Percentiles rank a stretch among this genome's conserved stretches.
Evolutionary conservation across 352 stramenopile species (phyloP).

Genomic region (Thalassiosira hispida): DNA sequence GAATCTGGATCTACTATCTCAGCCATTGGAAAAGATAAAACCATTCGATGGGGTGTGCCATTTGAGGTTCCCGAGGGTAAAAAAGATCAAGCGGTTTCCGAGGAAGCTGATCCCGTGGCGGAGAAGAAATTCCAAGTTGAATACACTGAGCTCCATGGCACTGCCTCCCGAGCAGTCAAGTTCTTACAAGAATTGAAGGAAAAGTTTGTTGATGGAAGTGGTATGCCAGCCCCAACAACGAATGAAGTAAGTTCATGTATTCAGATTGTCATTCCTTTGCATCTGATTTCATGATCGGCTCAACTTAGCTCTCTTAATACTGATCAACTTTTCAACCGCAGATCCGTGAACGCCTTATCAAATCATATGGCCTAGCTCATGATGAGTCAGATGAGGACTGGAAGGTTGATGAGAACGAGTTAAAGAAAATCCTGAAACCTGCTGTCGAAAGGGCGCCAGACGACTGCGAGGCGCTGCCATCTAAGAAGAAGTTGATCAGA

Average conservation of each 20-base stretch:
- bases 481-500: conserved; percentile 72
- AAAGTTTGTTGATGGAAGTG: conserved; percentile 20
- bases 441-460: conserved; percentile 12
- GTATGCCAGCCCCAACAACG: conserved; percentile 20
- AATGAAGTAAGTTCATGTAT: conserved; percentile 41
- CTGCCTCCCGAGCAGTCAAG: conserved; percentile 36
- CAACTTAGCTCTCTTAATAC: no score
- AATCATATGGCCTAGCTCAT: conserved; percentile 55
- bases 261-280: neutral
- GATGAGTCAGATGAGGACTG: conserved; percentile 43
- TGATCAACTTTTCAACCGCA: neutral
- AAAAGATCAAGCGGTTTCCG: conserved; percentile 11
- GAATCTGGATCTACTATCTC: conserved; percentile 56
- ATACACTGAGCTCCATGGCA: conserved; percentile 18
- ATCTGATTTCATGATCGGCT: neutral
- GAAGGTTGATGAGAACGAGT: conserved; percentile 55
- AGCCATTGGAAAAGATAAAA: conserved; percentile 67
- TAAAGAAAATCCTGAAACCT: conserved; percentile 36
- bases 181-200: conserved; percentile 47
- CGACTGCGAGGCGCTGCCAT: conserved; percentile 60
- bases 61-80: conserved; percentile 57
- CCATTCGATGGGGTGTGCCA: conserved; percentile 76
- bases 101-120: conserved; percentile 17
- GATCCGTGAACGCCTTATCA: conserved; percentile 56
- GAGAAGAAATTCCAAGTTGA: conserved; percentile 40